Evolutionary conservation across 805 yeast genomes (phyloP).

Genomic region (Torulaspora gathmanii): DNA sequence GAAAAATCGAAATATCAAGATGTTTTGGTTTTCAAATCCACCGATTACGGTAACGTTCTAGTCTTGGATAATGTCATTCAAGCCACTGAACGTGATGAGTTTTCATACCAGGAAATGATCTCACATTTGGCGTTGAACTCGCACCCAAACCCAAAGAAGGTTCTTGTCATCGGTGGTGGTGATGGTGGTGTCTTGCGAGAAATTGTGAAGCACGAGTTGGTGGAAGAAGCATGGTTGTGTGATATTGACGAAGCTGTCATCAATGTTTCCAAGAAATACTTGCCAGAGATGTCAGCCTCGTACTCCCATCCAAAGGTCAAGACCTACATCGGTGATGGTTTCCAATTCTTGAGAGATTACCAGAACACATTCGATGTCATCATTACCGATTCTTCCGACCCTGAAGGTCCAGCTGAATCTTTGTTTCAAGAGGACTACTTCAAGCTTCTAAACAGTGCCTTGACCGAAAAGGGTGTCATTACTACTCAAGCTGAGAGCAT

Average conservation of each 20-base stretch:
- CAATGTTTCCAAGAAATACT: slow-evolving; percentile 74
- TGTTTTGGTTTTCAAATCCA: slow-evolving; percentile 85
- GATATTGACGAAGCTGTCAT: slow-evolving; percentile 95
- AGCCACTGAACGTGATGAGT: slow-evolving; percentile 96
- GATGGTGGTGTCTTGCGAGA: slow-evolving; percentile 98
- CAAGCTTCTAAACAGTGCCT: slow-evolving; percentile 75
- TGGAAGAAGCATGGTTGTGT: slow-evolving; percentile 86
- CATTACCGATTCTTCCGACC: slow-evolving; percentile 95
- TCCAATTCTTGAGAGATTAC: slow-evolving; percentile 82
- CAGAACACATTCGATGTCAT: slow-evolving; percentile 88
- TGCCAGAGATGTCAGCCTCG: slow-evolving; percentile 83
- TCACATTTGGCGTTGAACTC: slow-evolving; percentile 88
- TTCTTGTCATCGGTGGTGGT: slow-evolving; percentile 96
- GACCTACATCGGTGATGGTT: slow-evolving; percentile 95
- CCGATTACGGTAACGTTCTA: slow-evolving; percentile 91
- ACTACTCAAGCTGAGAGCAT: slow-evolving; percentile 92
- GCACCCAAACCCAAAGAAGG: slow-evolving; percentile 91
- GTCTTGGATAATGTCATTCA: slow-evolving; percentile 94
- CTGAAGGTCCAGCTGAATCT: slow-evolving; percentile 96
- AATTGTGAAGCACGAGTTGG: slow-evolving; percentile 78
- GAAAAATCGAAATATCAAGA: slow-evolving; percentile 91
- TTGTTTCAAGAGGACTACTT: slow-evolving; percentile 92
- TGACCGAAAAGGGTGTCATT: slow-evolving; percentile 88
- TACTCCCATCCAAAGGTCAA: slow-evolving; percentile 84
- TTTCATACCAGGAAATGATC: slow-evolving; percentile 97